A percentile compares a stretch with the other conserved stretches of the same genome.
phyloP scores from a whole-genome alignment of 805 yeast genomes.

The Metschnikowia chrysomelidarum region DNA sequence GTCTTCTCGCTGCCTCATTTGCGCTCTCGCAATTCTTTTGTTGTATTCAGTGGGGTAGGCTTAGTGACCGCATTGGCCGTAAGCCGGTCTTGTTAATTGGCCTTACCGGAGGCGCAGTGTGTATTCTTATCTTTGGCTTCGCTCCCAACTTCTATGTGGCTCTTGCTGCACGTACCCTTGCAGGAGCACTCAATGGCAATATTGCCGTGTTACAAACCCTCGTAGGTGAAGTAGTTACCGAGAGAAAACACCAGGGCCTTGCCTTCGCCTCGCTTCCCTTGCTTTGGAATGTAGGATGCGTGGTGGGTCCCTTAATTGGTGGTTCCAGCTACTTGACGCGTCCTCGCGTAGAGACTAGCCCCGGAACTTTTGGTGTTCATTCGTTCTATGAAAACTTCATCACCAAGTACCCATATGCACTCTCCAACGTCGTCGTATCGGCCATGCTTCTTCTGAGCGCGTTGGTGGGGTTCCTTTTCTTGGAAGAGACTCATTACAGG shows the following conservation, averaged over 20 bases:
- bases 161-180: slow-evolving; percentile 25
- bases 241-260: slow-evolving; percentile 29
- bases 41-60: slow-evolving; percentile 29
- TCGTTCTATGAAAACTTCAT: slow-evolving; percentile 28
- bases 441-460: slow-evolving; percentile 25
- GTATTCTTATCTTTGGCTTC: slow-evolving; percentile 30
- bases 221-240: slow-evolving; percentile 32
- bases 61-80: slow-evolving; percentile 30
- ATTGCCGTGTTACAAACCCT: slow-evolving; percentile 31
- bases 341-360: slow-evolving; percentile 16
- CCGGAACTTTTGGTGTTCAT: not conserved
- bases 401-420: slow-evolving; percentile 35
- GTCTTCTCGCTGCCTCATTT: slow-evolving; percentile 20
- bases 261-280: slow-evolving; percentile 32
- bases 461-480: slow-evolving; percentile 31
- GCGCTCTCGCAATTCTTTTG: slow-evolving; percentile 22
- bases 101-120: slow-evolving; percentile 25
- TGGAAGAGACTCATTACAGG: slow-evolving; percentile 37
- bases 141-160: slow-evolving; percentile 29
- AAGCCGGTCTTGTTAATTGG: slow-evolving; percentile 28
- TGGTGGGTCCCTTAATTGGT: slow-evolving; percentile 34
- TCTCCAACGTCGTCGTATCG: slow-evolving; percentile 37
- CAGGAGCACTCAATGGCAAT: slow-evolving; percentile 32
- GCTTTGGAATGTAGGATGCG: slow-evolving; percentile 32
- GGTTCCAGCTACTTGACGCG: slow-evolving; percentile 29